These are phyloP conservation scores for Alternaria ventricosa DNA, from an alignment of 2,329 filamentous ascomycete genomes.

Conservation along the genomic window DNA sequence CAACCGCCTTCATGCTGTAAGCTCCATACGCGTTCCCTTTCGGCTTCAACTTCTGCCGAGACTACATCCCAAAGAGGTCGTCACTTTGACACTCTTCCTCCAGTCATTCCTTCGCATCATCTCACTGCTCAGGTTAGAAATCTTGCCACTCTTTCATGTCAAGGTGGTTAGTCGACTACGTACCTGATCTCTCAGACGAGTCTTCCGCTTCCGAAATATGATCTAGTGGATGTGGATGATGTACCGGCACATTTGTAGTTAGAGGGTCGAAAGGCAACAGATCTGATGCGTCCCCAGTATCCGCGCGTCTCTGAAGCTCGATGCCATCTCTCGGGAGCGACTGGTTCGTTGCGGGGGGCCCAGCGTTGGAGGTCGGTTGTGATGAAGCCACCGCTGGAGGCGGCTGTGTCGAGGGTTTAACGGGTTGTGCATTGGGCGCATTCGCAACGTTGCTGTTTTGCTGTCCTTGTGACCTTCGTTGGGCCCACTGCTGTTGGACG, in stretches of 20 bases:
- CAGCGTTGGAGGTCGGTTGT: background rate
- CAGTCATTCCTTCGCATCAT: background rate
- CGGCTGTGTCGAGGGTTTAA: background rate
- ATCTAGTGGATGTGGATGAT: background rate
- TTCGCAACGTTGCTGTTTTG: background rate
- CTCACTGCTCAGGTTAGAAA: background rate
- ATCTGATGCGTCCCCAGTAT: background rate
- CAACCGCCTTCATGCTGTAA: background rate
- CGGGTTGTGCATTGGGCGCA: background rate
- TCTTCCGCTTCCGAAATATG: background rate
- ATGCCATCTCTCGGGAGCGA: background rate
- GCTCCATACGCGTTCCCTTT: background rate
- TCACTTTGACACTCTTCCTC: background rate
- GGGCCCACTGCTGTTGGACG: background rate
- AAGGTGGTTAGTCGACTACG: accelerated
- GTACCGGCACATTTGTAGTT: background rate
- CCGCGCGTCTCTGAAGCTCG: background rate
- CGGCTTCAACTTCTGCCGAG: background rate
- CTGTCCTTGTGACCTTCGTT: background rate
- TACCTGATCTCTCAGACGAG: background rate
- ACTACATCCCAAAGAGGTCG: background rate
- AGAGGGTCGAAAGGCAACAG: background rate
- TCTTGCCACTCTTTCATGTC: background rate
- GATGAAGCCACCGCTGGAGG: background rate
- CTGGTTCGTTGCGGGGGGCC: background rate